Percentiles rank a stretch among this genome's conserved stretches.
phyloP scores from a whole-genome alignment of 2,329 filamentous ascomycete species.

The Mycosphaerella arachidis region DNA sequence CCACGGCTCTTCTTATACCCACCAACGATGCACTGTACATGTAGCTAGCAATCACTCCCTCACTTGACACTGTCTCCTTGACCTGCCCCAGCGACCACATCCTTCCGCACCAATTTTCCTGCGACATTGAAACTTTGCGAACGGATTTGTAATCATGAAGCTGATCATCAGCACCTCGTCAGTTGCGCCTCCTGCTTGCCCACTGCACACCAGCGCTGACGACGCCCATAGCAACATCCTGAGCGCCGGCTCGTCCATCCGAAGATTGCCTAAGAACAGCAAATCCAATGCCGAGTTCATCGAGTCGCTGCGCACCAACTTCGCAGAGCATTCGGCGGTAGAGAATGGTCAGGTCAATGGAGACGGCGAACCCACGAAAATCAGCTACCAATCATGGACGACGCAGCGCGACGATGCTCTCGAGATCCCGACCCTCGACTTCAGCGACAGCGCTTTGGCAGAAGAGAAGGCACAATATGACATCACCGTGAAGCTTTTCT shows the following conservation, averaged over 20 bases:
- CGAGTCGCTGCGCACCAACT: slow-evolving; percentile 79
- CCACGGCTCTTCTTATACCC: neutral
- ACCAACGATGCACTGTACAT: neutral
- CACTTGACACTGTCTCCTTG: neutral
- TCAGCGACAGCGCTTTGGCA: slow-evolving; percentile 63
- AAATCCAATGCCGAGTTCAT: slow-evolving; percentile 93
- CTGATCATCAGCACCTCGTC: slow-evolving; percentile 83
- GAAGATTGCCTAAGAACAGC: slow-evolving; percentile 63
- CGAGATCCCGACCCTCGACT: slow-evolving; percentile 69
- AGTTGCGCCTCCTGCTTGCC: slow-evolving; percentile 32
- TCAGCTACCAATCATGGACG: slow-evolving; percentile 61
- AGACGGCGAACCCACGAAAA: slow-evolving; percentile 23
- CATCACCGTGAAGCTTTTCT: slow-evolving; percentile 93
- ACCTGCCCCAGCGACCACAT: neutral
- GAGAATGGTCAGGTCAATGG: slow-evolving; percentile 11
- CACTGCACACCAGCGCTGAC: slow-evolving; percentile 19
- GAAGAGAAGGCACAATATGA: slow-evolving; percentile 86
- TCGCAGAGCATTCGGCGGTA: slow-evolving; percentile 40
- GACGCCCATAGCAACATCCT: slow-evolving; percentile 66
- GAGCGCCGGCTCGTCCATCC: slow-evolving; percentile 76
- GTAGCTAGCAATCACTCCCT: neutral
- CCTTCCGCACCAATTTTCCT: neutral
- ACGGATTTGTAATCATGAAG: slow-evolving; percentile 53
- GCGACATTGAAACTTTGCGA: slow-evolving; percentile 1
- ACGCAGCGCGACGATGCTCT: slow-evolving; percentile 53